Evolutionary conservation across 495 filamentous ascomycete species (phyloP), one percentile per base, ranked within the genome.

Genomic region (Ramalina intermedia): DNA sequence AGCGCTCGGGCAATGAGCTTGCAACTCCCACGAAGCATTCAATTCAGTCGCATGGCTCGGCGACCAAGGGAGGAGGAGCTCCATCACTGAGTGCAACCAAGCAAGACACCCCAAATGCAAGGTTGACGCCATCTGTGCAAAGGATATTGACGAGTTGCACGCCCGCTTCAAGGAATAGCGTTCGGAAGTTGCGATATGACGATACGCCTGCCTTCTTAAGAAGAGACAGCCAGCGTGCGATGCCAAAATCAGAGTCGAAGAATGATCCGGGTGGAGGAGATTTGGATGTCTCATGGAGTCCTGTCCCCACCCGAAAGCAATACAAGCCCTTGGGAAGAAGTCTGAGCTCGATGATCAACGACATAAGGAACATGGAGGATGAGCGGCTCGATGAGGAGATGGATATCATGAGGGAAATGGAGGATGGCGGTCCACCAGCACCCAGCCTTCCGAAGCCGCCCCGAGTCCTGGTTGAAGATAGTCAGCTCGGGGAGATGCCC

Each of bases 321-420:
- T 6, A 71, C 70, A 29, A 80, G 80, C 80, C 83, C 21, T 67
- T 79, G 18, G 81, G 80, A 0, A 74, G 82, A 47, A 83, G 83
- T 3, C 65, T 98, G 39, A 94, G 86, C 53, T 80, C 75, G 46
- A 69, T 94, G 46, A 81, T 96, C 11, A 79, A 84, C 39, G 76
- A 78, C 13, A 63, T 98, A 54, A 71, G 85, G 16, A 81, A 80
- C 54, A 73, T 90, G 63, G 85, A 93, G 56, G 82, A 91, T 26
- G 84, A 93, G 24, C 71, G 69, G 14, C 59, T 80, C 33, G 79
- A 84, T 20, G 87, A 93, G 12, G 88, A 94, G 21, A 67, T 87
- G 60, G 87, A 94, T 24, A 73, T 82, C n/a, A 62, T 95, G 55
- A 69, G 73, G 13, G 88, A 94, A 61, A 74, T 94, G 57, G 89